Conservation (phyloP, 73 alveolate genomes). For the Paramecium biaurelia region DNA sequence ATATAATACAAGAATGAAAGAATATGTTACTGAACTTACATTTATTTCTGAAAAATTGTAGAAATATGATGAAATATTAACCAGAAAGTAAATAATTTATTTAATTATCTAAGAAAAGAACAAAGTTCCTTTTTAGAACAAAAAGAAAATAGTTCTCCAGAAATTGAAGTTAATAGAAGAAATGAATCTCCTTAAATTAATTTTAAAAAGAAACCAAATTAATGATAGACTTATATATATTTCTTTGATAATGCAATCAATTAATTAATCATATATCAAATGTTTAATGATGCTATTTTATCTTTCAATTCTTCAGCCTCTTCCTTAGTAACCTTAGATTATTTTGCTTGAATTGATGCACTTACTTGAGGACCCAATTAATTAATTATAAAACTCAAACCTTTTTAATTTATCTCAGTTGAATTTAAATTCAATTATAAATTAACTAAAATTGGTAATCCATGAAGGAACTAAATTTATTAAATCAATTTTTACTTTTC, state of each 20-base stretch:
- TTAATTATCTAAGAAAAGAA: background rate
- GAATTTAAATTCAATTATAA: slow-evolving; percentile 5
- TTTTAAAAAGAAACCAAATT: background rate
- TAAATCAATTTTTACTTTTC: background rate
- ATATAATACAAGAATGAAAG: slow-evolving; percentile 55
- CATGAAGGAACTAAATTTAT: background rate
- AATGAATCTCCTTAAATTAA: slow-evolving; percentile 18
- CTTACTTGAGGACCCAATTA: background rate
- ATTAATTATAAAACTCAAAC: background rate
- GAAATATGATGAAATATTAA: slow-evolving; percentile 45
- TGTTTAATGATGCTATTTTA: background rate
- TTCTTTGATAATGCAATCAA: background rate
- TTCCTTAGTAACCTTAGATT: background rate
- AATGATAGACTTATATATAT: background rate
- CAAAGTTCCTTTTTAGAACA: slow-evolving; percentile 1
- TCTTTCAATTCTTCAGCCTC: background rate
- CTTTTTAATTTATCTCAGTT: background rate
- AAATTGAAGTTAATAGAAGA: background rate
- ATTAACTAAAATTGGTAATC: background rate
- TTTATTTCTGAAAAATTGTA: slow-evolving; percentile 50
- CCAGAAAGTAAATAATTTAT: background rate
- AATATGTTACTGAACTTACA: slow-evolving; percentile 51
- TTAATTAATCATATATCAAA: slow-evolving; percentile 3
- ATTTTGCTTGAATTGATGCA: background rate
- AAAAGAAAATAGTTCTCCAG: slow-evolving; percentile 10